Base-by-base conservation (phyloP, 2,329 filamentous ascomycete species). In the Thelonectria rubi region DNA sequence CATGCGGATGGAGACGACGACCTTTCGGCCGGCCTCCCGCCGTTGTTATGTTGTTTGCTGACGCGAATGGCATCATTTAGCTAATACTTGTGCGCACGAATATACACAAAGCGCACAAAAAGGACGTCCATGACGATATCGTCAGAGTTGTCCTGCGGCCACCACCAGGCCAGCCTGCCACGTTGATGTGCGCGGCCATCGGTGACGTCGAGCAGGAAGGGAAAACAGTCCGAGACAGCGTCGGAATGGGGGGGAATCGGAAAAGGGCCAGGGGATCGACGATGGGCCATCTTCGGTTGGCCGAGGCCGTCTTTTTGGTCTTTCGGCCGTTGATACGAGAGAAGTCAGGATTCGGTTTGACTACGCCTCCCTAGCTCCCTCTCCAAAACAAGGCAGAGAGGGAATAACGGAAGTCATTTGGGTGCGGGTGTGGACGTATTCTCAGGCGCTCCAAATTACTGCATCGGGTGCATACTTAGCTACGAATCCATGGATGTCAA, bases 201-300 rank as follows among this genome's bases (percentile, higher is more conserved):
- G 64, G 70, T 72, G 70, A 72, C 70, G 70, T 72, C 62, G 65
- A 52, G 58, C 53, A 58, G 7, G 24, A 4, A 54, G 60, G 60
- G 64, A 52, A 56, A 58, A 52, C 50, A 57, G 32, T 5, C 32
- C 51, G 60, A 60, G 62, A 61, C 63, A 60, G 64, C 58, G 43
- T 55, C 42, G 55, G 48, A 56, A 24, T 24, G 24, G 24, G 24
- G 58, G 55, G 60, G 53, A 65, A 72, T 72, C 71, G 69, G 66
- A 51, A 60, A 70, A 70, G 62, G 61, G 65, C 60, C 63, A 57
- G 55, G 24, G 55, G 71, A 73, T 73, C 71, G 71, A 71, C 55
- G 60, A 72, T 69, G 40, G 57, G 60, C 48, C 32, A 47, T 43
- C 52, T 6, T 20, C 42, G n/a, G 32, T 57, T 55, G 55, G 54